Evolutionary conservation across 140 eudicot genomes (phyloP), one percentile per base, ranked within the genome.

Genomic region (Senecio squalidus): DNA sequence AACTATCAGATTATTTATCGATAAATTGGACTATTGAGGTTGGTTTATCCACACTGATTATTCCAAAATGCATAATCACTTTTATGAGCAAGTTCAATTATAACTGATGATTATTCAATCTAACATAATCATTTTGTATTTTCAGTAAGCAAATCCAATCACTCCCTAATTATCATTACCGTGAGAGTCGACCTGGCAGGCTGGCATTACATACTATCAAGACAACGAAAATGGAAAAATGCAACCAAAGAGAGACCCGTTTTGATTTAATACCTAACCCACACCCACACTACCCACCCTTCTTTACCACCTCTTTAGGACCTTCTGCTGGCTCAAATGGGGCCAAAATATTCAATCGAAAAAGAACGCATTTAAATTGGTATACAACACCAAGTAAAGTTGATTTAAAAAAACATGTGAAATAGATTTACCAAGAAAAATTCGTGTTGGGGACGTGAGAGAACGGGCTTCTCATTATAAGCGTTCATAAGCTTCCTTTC

Each of bases 381-480:
- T 29, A 2, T 30, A 6, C 31, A 46, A 25, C 20, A 58, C 50
- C 6, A 51, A 30, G 27, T 18, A 15, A 22, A 44, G 31, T 48
- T 7, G 46, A 14, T 14, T 8, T 3, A 4, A 45, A 29, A 55
- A 41, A 52, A n/a, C 7, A 39, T 1, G 21, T 2, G 28, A 25
- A 29, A 56, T 61, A 52, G 10, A 30, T 29, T 78, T 83, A 92
- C 98, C 93, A 74, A 55, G 83, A 72, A 84, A 77, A 92, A 92
- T 49, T 87, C 83, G 66, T 92, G 98, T 43, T 92, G 98, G 40
- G 98, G 98, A 36, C 98, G 98, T 29, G 96, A 78, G 9, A 92
- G 93, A 25, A 86, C 94, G 0, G 98, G 98, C 66, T 92, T 92
- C 68, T 92, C 96, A 46, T 92, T 92, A 76, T 92, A 92, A 26